These are phyloP conservation scores for Boletus patriciae DNA, from an alignment of 768 basidiomycete genomes.

Conservation along the genomic window DNA sequence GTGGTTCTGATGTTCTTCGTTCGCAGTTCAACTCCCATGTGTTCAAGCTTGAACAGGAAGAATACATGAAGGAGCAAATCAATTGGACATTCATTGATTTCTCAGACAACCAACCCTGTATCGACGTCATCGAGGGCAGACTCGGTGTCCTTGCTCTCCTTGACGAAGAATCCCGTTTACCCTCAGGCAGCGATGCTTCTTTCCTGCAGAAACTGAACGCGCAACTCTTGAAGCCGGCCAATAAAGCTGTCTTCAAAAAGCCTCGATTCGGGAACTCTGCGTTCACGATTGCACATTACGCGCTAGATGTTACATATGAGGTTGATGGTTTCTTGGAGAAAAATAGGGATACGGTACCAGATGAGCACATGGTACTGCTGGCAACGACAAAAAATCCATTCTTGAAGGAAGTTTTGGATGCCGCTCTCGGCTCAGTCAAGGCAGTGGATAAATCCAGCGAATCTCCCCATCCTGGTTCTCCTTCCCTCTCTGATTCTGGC, in stretches of 20 bases:
- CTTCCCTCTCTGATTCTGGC: constrained; percentile 73
- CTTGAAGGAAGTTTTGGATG: constrained; percentile 91
- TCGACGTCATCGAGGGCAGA: constrained; percentile 97
- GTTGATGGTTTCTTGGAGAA: constrained; percentile 98
- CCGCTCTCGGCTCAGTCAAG: constrained; percentile 76
- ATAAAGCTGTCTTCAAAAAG: constrained; percentile 93
- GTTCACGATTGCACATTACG: constrained; percentile 98
- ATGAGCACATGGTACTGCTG: constrained; percentile 92
- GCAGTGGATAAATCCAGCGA: constrained; percentile 46
- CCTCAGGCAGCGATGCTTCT: constrained; percentile 87
- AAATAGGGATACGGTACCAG: constrained; percentile 97
- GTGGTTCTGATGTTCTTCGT: constrained; percentile 12
- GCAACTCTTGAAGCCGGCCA: constrained; percentile 82
- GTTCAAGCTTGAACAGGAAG: constrained; percentile 98
- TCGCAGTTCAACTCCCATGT: constrained; percentile 96
- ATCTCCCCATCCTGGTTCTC: constrained; percentile 69
- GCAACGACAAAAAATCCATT: constrained; percentile 87
- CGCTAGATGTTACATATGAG: constrained; percentile 97
- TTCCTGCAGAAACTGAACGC: constrained; percentile 90
- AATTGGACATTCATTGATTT: constrained; percentile 99
- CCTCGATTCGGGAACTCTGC: constrained; percentile 97
- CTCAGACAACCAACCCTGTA: constrained; percentile 98
- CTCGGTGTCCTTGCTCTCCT: constrained; percentile 92
- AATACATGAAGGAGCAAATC: constrained; percentile 97
- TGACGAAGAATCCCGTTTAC: constrained; percentile 97